Conservation (phyloP, 129 eudicot species). For the Oenanthe sinensis region DNA sequence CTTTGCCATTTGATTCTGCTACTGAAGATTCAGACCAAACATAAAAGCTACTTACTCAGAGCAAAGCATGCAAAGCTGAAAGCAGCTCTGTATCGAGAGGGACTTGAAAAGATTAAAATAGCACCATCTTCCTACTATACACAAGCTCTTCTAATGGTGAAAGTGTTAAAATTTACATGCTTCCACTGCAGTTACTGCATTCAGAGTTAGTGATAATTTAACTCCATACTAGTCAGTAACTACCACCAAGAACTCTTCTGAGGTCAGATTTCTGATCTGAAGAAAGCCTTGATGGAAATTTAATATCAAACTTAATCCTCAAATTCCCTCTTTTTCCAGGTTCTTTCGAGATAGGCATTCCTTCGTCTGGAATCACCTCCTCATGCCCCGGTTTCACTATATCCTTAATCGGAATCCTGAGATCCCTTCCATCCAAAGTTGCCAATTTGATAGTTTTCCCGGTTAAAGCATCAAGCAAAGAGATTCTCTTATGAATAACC, state of each 20-base stretch:
- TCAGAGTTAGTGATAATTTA: conserved; percentile 24
- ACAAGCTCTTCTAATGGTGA: conserved; percentile 38
- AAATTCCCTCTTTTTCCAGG: conserved; percentile 70
- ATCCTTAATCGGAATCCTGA: conserved; percentile 37
- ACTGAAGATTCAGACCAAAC: conserved; percentile 1
- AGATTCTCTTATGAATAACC: conserved; percentile 48
- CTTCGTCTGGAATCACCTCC: conserved; percentile 50
- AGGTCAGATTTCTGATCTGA: conserved; percentile 73
- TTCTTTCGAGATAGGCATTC: conserved; percentile 81
- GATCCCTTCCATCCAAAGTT: conserved; percentile 58
- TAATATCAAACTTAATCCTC: conserved; percentile 72
- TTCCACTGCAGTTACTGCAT: conserved; percentile 40
- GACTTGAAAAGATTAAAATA: conserved; percentile 13
- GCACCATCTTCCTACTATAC: conserved; percentile 53
- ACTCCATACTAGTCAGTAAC: conserved; percentile 21
- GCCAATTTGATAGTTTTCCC: conserved; percentile 57
- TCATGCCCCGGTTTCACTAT: conserved; percentile 68
- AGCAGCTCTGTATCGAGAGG: background rate
- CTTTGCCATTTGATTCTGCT: background rate
- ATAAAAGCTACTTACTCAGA: conserved; percentile 1
- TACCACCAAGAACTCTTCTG: conserved; percentile 58
- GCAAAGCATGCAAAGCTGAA: conserved; percentile 3
- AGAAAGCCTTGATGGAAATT: conserved; percentile 65
- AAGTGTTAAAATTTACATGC: conserved; percentile 34
- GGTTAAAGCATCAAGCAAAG: conserved; percentile 71